These are phyloP conservation scores for Wickerhamomyces canadensis DNA, from an alignment of 805 yeast species.

Conservation along the genomic window DNA sequence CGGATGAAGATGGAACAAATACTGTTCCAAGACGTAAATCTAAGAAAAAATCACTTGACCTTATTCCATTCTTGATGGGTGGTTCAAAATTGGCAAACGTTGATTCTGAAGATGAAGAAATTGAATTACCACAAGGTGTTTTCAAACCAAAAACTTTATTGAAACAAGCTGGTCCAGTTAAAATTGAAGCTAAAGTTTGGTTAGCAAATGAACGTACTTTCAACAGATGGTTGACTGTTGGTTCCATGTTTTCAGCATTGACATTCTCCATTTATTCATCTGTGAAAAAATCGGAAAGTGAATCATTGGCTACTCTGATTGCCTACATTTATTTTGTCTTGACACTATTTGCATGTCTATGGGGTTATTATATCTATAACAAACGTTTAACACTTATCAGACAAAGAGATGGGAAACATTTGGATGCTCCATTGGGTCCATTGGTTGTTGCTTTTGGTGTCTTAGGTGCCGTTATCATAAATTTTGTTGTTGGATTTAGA, in stretches of 20 bases:
- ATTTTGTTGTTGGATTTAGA: conserved; percentile 64
- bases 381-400: conserved; percentile 67
- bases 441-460: conserved; percentile 69
- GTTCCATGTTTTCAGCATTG: conserved; percentile 75
- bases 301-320: conserved; percentile 55
- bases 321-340: conserved; percentile 79
- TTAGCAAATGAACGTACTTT: conserved; percentile 97
- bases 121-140: conserved; percentile 85
- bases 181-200: conserved; percentile 98
- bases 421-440: conserved; percentile 91
- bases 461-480: conserved; percentile 57
- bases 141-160: conserved; percentile 71
- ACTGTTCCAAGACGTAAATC: no score
- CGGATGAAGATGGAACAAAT: conserved; percentile 42
- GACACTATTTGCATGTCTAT: conserved; percentile 75
- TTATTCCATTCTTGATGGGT: conserved; percentile 33
- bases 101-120: conserved; percentile 85
- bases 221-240: conserved; percentile 90
- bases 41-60: conserved; percentile 24
- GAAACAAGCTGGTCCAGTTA: conserved; percentile 86
- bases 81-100: conserved; percentile 45
- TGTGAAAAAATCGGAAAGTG: conserved; percentile 59
- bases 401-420: conserved; percentile 78
- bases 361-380: conserved; percentile 83
- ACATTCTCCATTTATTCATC: conserved; percentile 83